Percentiles rank a stretch among this genome's conserved stretches.
Evolutionary conservation across 2,329 filamentous ascomycete genomes (phyloP).

Genomic region (Mycocentrospora acerina): DNA sequence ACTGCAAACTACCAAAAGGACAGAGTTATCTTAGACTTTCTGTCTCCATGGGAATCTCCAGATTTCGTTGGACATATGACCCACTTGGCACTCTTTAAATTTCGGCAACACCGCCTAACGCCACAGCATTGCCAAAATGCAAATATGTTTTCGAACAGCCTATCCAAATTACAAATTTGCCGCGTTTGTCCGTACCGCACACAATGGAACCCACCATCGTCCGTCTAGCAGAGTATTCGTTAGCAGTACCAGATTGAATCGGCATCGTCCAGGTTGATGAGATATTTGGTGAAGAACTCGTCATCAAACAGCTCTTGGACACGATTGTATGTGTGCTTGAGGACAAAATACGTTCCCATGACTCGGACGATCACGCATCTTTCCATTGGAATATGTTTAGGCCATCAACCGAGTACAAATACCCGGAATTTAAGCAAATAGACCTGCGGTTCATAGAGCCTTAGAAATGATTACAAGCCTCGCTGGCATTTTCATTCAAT

Average conservation of each 20-base stretch:
- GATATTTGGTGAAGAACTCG: conserved; percentile 13
- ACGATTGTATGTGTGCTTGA: conserved; percentile 13
- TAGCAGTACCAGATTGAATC: conserved; percentile 13
- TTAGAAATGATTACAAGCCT: conserved; percentile 14
- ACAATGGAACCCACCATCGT: too few relatives aligned
- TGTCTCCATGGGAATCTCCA: too few relatives aligned
- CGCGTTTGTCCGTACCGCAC: too few relatives aligned
- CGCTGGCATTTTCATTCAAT: conserved; percentile 11
- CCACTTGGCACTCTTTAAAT: too few relatives aligned
- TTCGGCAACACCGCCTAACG: too few relatives aligned
- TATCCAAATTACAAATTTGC: too few relatives aligned
- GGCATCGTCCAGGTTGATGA: conserved; percentile 12
- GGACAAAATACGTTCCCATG: conserved; percentile 7
- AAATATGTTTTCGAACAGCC: too few relatives aligned
- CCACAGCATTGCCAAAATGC: too few relatives aligned
- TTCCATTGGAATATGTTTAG: conserved; percentile 23
- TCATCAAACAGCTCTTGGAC: conserved; percentile 16
- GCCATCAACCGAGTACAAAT: conserved; percentile 18
- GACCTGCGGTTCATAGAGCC: conserved; percentile 6
- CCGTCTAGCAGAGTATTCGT: background rate
- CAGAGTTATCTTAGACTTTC: too few relatives aligned
- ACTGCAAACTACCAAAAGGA: too few relatives aligned
- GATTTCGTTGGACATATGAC: too few relatives aligned
- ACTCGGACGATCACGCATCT: conserved; percentile 13
- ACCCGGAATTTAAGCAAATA: conserved; percentile 1